These are phyloP conservation scores for Yamadazyma diospyri DNA, from an alignment of 1,139 yeast genomes.

Conservation along the genomic window DNA sequence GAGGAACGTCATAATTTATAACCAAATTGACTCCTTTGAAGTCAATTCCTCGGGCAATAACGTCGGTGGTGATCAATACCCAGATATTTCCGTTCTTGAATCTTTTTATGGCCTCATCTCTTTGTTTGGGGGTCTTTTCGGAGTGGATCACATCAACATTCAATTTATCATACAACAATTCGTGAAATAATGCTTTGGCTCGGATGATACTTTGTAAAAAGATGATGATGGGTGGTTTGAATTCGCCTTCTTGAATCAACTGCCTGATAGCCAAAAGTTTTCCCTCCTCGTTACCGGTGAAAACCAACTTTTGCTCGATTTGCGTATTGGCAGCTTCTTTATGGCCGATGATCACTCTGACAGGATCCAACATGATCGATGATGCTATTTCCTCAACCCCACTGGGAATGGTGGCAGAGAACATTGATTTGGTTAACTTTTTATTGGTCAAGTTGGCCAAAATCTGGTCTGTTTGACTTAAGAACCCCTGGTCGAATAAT, in stretches of 20 bases:
- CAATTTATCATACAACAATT: conserved; percentile 81
- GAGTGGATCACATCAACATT: conserved; percentile 97
- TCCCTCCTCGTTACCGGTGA: conserved; percentile 93
- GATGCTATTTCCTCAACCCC: conserved; percentile 88
- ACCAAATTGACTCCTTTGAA: conserved; percentile 94
- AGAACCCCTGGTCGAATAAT: conserved; percentile 83
- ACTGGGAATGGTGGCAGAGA: conserved; percentile 94
- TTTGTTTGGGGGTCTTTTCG: conserved; percentile 84
- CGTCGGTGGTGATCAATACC: conserved; percentile 97
- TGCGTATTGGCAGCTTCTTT: conserved; percentile 87
- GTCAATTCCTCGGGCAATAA: conserved; percentile 93
- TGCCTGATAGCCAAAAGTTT: conserved; percentile 89
- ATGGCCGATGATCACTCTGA: conserved; percentile 86
- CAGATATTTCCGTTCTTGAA: conserved; percentile 89
- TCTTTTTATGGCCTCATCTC: conserved; percentile 79
- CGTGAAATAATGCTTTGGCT: conserved; percentile 94
- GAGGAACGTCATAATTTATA: conserved; percentile 95
- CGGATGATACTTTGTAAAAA: conserved; percentile 89
- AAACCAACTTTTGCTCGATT: conserved; percentile 80
- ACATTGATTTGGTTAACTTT: conserved; percentile 66
- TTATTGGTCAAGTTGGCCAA: conserved; percentile 61
- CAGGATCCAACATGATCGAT: conserved; percentile 78
- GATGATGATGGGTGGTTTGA: conserved; percentile 89
- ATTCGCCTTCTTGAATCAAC: conserved; percentile 77
- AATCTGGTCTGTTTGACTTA: conserved; percentile 87